Evolutionary conservation across 495 filamentous ascomycete genomes (phyloP), one percentile per base, ranked within the genome.

Genomic region (Hypoxylon subgilvum): DNA sequence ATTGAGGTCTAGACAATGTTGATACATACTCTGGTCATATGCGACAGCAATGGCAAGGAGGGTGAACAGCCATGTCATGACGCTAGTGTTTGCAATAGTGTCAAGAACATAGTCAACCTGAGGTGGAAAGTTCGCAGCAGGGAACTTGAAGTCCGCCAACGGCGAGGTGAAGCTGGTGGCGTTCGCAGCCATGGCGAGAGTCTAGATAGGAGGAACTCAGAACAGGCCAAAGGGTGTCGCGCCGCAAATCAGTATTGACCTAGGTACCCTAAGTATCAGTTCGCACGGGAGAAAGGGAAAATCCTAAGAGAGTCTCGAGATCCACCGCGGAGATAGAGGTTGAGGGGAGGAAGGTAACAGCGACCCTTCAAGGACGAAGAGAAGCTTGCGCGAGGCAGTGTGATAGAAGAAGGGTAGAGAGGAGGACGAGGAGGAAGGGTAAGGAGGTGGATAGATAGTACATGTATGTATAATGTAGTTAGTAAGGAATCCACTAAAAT

Each of bases 11-110:
- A 44, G 22, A 35, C 28, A 21, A 21, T 32, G 16, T 9, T 28
- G 6, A 6, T 27, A 79, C 88, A 67, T 74, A 93, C 91, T 80
- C 74, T 96, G 92, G 74, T 96, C 92, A 61, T 96, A 96, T 38
- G 83, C 80, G 31, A 96, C 84, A 10, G 87, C 80, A n/a, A 82
- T 58, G 8, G 88, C 72, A 41, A 96, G 67, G 46, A 92, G 27
- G 4, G 88, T 88, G 58, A 88, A 59, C 31, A 85, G 44, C 59
- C 87, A 73, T 61, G 81, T 86, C 82, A 86, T 88, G 13, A 80
- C 67, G 47, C 78, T 88, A 42, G 87, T 68, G 43, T 83, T 82
- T 16, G 75, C 65, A 48, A 80, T 64, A 16, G 72, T 68, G 14
- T 75, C 75, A 58, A 79, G 28, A 22, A 77, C 63, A 50, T 66